Evolutionary conservation across 1,284 basidiomycete genomes (phyloP).

Genomic region (Ustilago cynodontis): DNA sequence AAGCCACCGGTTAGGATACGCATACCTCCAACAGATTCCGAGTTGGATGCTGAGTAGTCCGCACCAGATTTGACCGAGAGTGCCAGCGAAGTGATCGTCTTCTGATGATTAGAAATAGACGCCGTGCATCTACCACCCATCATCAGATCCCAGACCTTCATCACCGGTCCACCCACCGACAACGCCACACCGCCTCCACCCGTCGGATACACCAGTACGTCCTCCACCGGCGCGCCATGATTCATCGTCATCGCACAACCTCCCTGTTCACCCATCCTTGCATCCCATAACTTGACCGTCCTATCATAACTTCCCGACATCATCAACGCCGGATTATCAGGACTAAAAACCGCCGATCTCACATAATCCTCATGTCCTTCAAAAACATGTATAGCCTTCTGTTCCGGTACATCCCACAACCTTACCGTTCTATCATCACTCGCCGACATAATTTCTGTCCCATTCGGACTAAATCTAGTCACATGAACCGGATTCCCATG

Average conservation of each 20-base stretch:
- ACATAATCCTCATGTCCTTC: constrained; percentile 92
- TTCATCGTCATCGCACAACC: constrained; percentile 66
- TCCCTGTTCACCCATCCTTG: constrained; percentile 72
- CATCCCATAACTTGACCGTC: constrained; percentile 89
- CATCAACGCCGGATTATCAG: constrained; percentile 84
- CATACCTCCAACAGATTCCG: constrained; percentile 73
- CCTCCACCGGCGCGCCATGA: constrained; percentile 82
- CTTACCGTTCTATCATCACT: constrained; percentile 95
- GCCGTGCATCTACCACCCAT: constrained; percentile 79
- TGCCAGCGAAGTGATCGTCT: constrained; percentile 87
- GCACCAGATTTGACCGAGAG: constrained; percentile 62
- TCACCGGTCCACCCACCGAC: constrained; percentile 89
- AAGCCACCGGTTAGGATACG: constrained; percentile 89
- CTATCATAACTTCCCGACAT: constrained; percentile 95
- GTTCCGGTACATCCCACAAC: constrained; percentile 95
- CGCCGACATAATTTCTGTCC: constrained; percentile 89
- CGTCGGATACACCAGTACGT: constrained; percentile 91
- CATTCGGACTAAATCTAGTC: constrained; percentile 86
- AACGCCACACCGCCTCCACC: constrained; percentile 81
- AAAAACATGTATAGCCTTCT: constrained; percentile 83
- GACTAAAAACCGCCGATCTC: constrained; percentile 86
- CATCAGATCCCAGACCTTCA: constrained; percentile 95
- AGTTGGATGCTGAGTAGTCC: constrained; percentile 41
- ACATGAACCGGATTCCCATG: constrained; percentile 94
- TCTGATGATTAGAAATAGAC: constrained; percentile 85